Percentiles rank a stretch among this genome's conserved stretches.
Evolutionary conservation across 495 filamentous ascomycete species (phyloP).

Genomic region (Xylaria cubensis): DNA sequence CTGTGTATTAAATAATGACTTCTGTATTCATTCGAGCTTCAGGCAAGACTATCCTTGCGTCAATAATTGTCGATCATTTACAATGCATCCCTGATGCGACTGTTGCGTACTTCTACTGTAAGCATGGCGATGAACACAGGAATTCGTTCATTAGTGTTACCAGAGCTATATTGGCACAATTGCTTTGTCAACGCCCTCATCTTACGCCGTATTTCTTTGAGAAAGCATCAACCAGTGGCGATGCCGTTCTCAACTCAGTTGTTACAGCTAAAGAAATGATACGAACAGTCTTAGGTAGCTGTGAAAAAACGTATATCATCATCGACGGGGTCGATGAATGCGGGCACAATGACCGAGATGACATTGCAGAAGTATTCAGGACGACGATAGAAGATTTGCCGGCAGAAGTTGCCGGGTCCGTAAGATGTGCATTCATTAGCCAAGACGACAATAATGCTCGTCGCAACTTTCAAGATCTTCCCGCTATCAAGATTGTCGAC

Average conservation of each 20-base stretch:
- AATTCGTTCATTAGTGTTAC: conserved; percentile 38
- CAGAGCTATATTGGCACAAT: conserved; percentile 41
- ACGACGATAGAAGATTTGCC: conserved; percentile 22
- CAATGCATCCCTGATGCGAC: not conserved
- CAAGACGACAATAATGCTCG: conserved; percentile 10
- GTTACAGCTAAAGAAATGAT: conserved; percentile 19
- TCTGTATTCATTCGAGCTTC: not conserved
- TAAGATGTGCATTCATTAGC: conserved; percentile 5
- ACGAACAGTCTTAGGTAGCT: conserved; percentile 28
- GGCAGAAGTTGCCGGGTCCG: not conserved
- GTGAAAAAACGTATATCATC: conserved; percentile 38
- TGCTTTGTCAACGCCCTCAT: conserved; percentile 37
- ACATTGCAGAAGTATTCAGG: conserved; percentile 31
- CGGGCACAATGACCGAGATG: conserved; percentile 32
- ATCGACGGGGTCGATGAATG: conserved; percentile 54
- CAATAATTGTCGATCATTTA: conserved; percentile 1
- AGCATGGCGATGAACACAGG: conserved; percentile 35
- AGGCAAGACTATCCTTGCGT: conserved; percentile 19
- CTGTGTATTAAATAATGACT: not conserved
- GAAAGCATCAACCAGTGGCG: conserved; percentile 31
- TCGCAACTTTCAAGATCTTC: not conserved
- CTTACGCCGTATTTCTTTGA: conserved; percentile 43
- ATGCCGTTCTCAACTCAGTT: conserved; percentile 31
- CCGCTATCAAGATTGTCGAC: not conserved
- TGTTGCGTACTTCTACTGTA: conserved; percentile 47